These are phyloP conservation scores for Xerocomus nothofagi DNA, from an alignment of 1,284 basidiomycete genomes.

Conservation along the genomic window DNA sequence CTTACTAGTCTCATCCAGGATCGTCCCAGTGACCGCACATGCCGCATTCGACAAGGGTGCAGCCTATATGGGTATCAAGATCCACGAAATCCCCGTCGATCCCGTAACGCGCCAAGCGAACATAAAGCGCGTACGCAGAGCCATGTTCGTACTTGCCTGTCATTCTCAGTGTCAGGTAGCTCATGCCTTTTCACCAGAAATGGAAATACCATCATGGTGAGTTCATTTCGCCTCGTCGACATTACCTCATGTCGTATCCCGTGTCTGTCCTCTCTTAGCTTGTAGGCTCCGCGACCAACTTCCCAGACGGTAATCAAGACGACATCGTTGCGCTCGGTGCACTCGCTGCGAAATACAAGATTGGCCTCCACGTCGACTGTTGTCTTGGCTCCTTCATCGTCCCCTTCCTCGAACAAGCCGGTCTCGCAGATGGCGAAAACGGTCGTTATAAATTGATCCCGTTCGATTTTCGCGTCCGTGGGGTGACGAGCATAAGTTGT, in stretches of 20 bases:
- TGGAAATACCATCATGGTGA: slow-evolving; percentile 77
- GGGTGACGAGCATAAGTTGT: slow-evolving; percentile 89
- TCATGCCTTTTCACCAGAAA: slow-evolving; percentile 50
- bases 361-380: slow-evolving; percentile 92
- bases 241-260: neutral
- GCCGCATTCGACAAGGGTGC: slow-evolving; percentile 96
- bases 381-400: slow-evolving; percentile 92
- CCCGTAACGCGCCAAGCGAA: slow-evolving; percentile 78
- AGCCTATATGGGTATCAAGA: slow-evolving; percentile 89
- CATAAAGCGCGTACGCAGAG: slow-evolving; percentile 75
- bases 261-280: slow-evolving; percentile 48
- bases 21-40: slow-evolving; percentile 85
- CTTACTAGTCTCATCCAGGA: slow-evolving; percentile 43
- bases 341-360: slow-evolving; percentile 74
- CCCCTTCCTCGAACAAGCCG: slow-evolving; percentile 76
- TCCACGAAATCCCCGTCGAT: slow-evolving; percentile 89
- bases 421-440: slow-evolving; percentile 50
- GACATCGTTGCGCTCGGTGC: slow-evolving; percentile 81
- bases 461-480: slow-evolving; percentile 89
- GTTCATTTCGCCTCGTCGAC: slow-evolving; percentile 12
- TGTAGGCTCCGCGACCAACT: slow-evolving; percentile 90
- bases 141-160: slow-evolving; percentile 63
- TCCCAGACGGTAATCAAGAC: slow-evolving; percentile 89
- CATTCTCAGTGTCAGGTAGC: neutral
- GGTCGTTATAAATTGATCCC: slow-evolving; percentile 54